Evolutionary conservation across 2,329 filamentous ascomycete genomes (phyloP), one percentile per base, ranked within the genome.

Genomic region (Alternaria hordeiaustralica): DNA sequence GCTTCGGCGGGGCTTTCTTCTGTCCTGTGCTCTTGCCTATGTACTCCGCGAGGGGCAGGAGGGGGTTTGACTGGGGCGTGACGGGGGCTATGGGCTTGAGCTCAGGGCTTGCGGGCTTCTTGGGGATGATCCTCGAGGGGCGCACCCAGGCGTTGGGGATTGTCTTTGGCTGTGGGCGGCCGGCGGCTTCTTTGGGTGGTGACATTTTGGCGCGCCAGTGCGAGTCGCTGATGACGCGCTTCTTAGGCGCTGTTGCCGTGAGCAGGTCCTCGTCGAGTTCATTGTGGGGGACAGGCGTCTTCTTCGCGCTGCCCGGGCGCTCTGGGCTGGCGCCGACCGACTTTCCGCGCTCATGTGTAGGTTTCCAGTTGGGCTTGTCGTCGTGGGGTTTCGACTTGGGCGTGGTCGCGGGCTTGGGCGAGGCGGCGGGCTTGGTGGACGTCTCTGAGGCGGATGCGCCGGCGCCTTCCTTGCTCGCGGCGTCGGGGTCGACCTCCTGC

Each of bases 161-260:
- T 26, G 70, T 72, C 67, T 80, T 79, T 23, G 77, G 76, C 33
- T 75, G 69, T 1, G 75, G 70, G n/a, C 72, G 74, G 44, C 66
- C 62, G 11, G 66, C 59, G 28, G 55, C 47, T 13, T 78, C 75
- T 44, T 80, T 80, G 5, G 76, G 74, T 28, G 77, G 75, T 6
- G 77, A 76, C 60, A 74, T 73, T 75, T 89, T 90, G 81, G 88
- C 88, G 61, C 79, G 78, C 92, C 95, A 98, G 81, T 97, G 92
- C 58, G 92, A 91, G 81, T 98, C 95, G 78, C 94, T 97, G 65
- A 97, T 89, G 58, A 98, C 93, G 67, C 94, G 89, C 85, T 97
- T 97, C 82, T 93, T 94, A 15, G 95, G 95, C 49, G 92, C 88
- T 54, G 84, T 88, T 76, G 81, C 85, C 71, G 81, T 83, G 75